Conservation (phyloP, 2,329 filamentous ascomycete species). For the Aspergillus sp. region DNA sequence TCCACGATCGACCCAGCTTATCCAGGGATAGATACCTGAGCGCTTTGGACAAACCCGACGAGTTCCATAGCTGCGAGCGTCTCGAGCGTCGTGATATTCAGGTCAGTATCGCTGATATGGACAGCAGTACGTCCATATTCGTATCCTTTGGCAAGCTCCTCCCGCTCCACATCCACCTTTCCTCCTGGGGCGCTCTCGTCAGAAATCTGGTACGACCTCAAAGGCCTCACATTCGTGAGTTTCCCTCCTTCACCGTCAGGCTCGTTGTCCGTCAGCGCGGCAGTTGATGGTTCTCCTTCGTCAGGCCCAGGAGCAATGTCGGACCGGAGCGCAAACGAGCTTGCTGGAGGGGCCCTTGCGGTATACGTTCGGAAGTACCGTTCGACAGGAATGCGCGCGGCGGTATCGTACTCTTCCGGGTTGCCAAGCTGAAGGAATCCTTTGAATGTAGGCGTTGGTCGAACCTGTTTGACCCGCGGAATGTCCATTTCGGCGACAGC, state of each 20-base stretch:
- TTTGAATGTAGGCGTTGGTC: conserved; percentile 68
- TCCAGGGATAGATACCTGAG: conserved; percentile 46
- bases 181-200: conserved; percentile 66
- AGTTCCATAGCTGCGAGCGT: conserved; percentile 68
- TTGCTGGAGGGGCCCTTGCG: conserved; percentile 65
- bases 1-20: background rate
- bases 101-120: conserved; percentile 75
- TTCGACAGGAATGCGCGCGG: conserved; percentile 76
- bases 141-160: conserved; percentile 84
- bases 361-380: conserved; percentile 80
- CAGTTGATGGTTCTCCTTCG: conserved; percentile 45
- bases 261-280: conserved; percentile 26
- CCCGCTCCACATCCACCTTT: conserved; percentile 70
- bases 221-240: conserved; percentile 63
- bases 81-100: conserved; percentile 79
- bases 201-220: conserved; percentile 71
- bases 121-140: conserved; percentile 89
- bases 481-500: conserved; percentile 71
- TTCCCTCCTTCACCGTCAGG: conserved; percentile 24
- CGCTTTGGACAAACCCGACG: conserved; percentile 70
- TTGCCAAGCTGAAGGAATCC: conserved; percentile 74
- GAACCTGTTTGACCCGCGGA: conserved; percentile 66
- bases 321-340: conserved; percentile 56
- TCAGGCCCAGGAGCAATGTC: conserved; percentile 39
- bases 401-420: conserved; percentile 59